A percentile compares a stretch with the other conserved stretches of the same genome.
These are phyloP conservation scores for Tricholoma flavovirens DNA, from an alignment of 768 basidiomycete genomes.

Conservation along the genomic window DNA sequence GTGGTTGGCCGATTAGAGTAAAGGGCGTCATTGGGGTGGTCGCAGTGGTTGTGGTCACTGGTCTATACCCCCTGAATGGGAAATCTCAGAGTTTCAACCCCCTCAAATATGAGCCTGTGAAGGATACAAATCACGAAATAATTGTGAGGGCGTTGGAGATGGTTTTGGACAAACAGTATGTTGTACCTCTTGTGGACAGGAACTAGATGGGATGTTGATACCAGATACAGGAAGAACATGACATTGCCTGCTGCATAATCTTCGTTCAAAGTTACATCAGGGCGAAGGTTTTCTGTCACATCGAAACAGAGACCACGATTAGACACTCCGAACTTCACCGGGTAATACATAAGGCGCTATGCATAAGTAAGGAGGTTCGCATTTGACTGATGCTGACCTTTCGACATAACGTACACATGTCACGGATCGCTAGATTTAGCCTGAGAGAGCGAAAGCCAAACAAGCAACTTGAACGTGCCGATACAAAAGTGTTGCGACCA, in stretches of 20 bases:
- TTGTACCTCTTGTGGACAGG: not conserved
- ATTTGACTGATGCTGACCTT: too few relatives aligned
- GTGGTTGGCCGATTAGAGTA: conserved; percentile 8
- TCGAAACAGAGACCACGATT: too few relatives aligned
- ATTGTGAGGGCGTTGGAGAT: conserved; percentile 9
- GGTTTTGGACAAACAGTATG: conserved; percentile 7
- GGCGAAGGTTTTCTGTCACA: too few relatives aligned
- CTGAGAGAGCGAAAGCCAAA: too few relatives aligned
- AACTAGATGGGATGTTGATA: not conserved
- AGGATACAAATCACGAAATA: conserved; percentile 10
- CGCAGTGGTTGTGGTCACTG: conserved; percentile 4
- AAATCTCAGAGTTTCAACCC: conserved; percentile 7
- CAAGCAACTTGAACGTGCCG: too few relatives aligned
- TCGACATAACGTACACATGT: too few relatives aligned
- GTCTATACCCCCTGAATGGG: conserved; percentile 4
- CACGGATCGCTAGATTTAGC: too few relatives aligned
- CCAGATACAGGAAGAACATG: conserved; percentile 1
- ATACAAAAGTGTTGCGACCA: too few relatives aligned
- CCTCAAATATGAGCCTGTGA: conserved; percentile 10
- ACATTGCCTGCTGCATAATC: conserved; percentile 1
- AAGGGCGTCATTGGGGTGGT: conserved; percentile 8
- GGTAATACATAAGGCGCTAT: too few relatives aligned
- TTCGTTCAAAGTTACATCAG: too few relatives aligned
- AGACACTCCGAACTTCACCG: too few relatives aligned
- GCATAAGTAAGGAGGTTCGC: too few relatives aligned